These are phyloP conservation scores for Floccularia luteovirens DNA, from an alignment of 768 basidiomycete genomes.

Conservation along the genomic window DNA sequence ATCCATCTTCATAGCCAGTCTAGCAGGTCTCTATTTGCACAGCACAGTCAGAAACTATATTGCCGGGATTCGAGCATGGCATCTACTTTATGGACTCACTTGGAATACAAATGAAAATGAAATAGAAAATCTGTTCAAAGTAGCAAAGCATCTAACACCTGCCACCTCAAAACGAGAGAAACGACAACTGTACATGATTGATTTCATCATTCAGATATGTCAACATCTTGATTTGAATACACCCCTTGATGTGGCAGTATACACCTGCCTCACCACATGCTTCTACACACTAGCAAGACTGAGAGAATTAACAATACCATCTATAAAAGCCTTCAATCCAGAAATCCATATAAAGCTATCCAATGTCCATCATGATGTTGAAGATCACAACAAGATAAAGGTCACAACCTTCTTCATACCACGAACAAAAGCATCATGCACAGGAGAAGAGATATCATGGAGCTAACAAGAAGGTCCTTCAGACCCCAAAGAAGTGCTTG, in stretches of 20 bases:
- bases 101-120: slow-evolving; percentile 20
- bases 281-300: slow-evolving; percentile 25
- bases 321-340: slow-evolving; percentile 19
- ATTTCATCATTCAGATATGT: slow-evolving; percentile 12
- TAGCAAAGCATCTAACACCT: slow-evolving; percentile 20
- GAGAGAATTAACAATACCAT: slow-evolving; percentile 29
- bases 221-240: slow-evolving; percentile 13
- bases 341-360: slow-evolving; percentile 16
- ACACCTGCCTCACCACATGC: slow-evolving; percentile 26
- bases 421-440: neutral
- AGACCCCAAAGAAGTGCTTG: slow-evolving; percentile 13
- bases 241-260: slow-evolving; percentile 25
- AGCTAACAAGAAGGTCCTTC: slow-evolving; percentile 14
- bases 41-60: slow-evolving; percentile 28
- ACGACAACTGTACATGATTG: slow-evolving; percentile 19
- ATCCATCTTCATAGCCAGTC: slow-evolving; percentile 16
- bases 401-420: slow-evolving; percentile 13
- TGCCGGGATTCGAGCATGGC: slow-evolving; percentile 34
- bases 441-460: slow-evolving; percentile 22
- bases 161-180: slow-evolving; percentile 17
- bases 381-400: slow-evolving; percentile 16
- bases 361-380: slow-evolving; percentile 7
- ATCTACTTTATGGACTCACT: slow-evolving; percentile 27
- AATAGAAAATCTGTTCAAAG: slow-evolving; percentile 20
- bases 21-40: slow-evolving; percentile 22